Percentiles rank a stretch among this genome's conserved stretches.
Evolutionary conservation across 176 grass and related monocot genomes (phyloP).

Genomic region (Avena sativa): DNA sequence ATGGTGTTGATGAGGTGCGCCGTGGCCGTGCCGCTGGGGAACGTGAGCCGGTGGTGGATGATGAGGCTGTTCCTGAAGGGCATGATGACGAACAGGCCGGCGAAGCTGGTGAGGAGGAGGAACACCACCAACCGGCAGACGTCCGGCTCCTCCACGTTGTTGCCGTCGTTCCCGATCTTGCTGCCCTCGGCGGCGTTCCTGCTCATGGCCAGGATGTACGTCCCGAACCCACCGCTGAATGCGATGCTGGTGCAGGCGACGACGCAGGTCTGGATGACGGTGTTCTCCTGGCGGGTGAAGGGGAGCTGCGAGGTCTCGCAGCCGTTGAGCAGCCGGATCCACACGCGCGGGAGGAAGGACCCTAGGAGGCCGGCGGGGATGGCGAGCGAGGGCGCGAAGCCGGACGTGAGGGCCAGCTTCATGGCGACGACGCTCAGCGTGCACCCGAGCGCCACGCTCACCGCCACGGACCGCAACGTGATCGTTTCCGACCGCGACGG

Average conservation of each 20-base stretch:
- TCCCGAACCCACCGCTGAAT: conserved; percentile 42
- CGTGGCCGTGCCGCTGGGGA: conserved; percentile 65
- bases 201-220: conserved; percentile 49
- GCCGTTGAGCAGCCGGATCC: conserved; percentile 44
- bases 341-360: conserved; percentile 56
- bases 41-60: conserved; percentile 58
- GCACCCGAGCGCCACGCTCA: conserved; percentile 48
- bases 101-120: conserved; percentile 59
- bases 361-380: conserved; percentile 58
- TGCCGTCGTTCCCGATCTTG: not conserved
- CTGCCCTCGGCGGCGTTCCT: not conserved
- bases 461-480: conserved; percentile 56
- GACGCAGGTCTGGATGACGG: conserved; percentile 82
- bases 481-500: conserved; percentile 55
- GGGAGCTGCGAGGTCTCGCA: conserved; percentile 45
- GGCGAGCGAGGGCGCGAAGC: conserved; percentile 48
- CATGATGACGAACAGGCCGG: conserved; percentile 53
- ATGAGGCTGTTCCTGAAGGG: conserved; percentile 68
- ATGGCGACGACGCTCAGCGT: conserved; percentile 59
- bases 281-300: conserved; percentile 87
- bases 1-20: conserved; percentile 82
- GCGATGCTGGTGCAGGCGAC: conserved; percentile 54
- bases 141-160: conserved; percentile 46
- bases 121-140: conserved; percentile 49
- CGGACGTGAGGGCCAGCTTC: conserved; percentile 57